Evolutionary conservation across 306 rosid genomes (phyloP).

Genomic region (Vicia faba): DNA sequence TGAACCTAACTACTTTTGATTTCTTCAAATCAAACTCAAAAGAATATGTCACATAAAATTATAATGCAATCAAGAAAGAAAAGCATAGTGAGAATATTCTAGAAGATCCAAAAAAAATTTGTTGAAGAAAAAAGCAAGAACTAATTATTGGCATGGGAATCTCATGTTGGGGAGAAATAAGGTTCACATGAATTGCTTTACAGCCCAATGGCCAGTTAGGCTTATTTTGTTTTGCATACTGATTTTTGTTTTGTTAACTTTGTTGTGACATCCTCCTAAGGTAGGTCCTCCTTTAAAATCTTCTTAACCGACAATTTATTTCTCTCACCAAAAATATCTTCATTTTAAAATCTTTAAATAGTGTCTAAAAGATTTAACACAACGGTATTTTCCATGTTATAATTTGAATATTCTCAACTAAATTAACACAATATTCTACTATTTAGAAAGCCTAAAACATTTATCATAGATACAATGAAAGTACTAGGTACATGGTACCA

Average conservation of each 20-base stretch:
- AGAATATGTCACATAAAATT: background rate
- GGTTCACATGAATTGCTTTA: conserved; percentile 48
- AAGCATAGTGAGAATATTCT: conserved; percentile 24
- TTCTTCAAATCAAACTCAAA: background rate
- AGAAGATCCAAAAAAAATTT: conserved; percentile 17
- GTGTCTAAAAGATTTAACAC: no score
- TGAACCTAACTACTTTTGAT: conserved; percentile 25
- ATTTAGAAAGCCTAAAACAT: background rate
- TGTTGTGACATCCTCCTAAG: conserved; percentile 18
- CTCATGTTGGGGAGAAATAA: conserved; percentile 37
- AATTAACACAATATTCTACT: background rate
- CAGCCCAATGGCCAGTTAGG: conserved; percentile 37
- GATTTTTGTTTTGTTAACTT: conserved; percentile 16
- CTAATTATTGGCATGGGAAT: conserved; percentile 35
- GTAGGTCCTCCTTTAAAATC: conserved; percentile 23
- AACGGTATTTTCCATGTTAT: no score
- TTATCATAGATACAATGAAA: conserved; percentile 15
- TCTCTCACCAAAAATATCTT: conserved; percentile 32
- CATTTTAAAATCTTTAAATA: background rate
- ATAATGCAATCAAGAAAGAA: background rate
- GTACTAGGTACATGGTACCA: conserved; percentile 44
- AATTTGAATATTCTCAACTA: no score
- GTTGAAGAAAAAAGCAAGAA: background rate
- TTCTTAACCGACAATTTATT: conserved; percentile 40
- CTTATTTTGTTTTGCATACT: conserved; percentile 30